phyloP scores from a whole-genome alignment of 129 eudicot genomes.

The Tanacetum coccineum region DNA sequence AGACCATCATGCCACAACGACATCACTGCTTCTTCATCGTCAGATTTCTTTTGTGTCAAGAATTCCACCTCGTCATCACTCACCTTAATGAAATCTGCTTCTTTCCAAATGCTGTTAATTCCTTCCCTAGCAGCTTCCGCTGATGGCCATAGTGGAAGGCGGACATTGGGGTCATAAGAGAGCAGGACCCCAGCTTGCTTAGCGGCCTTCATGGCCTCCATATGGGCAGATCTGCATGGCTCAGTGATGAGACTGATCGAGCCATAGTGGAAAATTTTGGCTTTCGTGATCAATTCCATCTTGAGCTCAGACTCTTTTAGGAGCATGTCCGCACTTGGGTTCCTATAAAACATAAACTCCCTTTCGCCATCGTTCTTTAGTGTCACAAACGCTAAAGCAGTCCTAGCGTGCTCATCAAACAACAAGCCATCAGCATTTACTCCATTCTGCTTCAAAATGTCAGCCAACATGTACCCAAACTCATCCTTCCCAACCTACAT shows the following conservation, averaged over 20 bases:
- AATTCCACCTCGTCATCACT: constrained; percentile 72
- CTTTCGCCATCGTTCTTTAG: constrained; percentile 56
- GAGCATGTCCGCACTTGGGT: constrained; percentile 80
- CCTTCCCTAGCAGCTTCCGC: constrained; percentile 49
- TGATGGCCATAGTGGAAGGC: constrained; percentile 72
- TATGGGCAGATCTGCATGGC: constrained; percentile 64
- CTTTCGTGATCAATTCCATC: constrained; percentile 45
- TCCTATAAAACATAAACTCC: constrained; percentile 81
- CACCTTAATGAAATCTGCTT: constrained; percentile 79
- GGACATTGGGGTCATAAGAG: constrained; percentile 72
- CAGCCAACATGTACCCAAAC: constrained; percentile 67
- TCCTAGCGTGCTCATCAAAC: constrained; percentile 68
- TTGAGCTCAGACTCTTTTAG: constrained; percentile 57
- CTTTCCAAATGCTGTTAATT: constrained; percentile 67
- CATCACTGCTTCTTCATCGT: constrained; percentile 45
- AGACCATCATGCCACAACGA: constrained; percentile 53
- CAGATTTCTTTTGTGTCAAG: constrained; percentile 43
- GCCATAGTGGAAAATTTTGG: constrained; percentile 60
- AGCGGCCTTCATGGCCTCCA: constrained; percentile 66
- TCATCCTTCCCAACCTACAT: constrained; percentile 71
- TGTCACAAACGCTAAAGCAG: constrained; percentile 74
- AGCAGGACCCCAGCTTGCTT: constrained; percentile 66
- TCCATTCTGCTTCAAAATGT: constrained; percentile 51
- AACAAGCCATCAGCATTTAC: constrained; percentile 56
- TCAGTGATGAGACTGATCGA: constrained; percentile 68